Percentiles rank a stretch among this genome's conserved stretches.
phyloP scores from a whole-genome alignment of 2,329 filamentous ascomycete species.

The Penicillium psychrosexuale region DNA sequence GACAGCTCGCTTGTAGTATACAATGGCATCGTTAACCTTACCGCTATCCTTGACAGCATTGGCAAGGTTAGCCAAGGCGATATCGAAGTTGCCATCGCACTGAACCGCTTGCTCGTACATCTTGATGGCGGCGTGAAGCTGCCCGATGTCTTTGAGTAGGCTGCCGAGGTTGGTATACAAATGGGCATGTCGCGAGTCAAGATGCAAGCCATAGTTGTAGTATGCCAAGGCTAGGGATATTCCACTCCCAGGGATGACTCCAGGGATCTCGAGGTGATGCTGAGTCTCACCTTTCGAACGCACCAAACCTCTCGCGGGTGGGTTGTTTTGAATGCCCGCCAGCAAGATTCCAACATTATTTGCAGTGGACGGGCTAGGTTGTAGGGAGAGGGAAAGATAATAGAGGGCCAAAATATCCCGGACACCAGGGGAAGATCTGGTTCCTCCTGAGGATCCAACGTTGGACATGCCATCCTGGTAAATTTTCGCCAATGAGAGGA shows the following conservation, averaged over 20 bases:
- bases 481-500: constrained; percentile 93
- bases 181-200: constrained; percentile 89
- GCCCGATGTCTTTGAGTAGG: constrained; percentile 91
- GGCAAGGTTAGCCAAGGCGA: constrained; percentile 90
- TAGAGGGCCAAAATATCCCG: constrained; percentile 92
- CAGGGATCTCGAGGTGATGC: constrained; percentile 60
- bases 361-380: constrained; percentile 93
- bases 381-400: constrained; percentile 88
- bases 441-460: constrained; percentile 53
- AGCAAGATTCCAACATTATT: constrained; percentile 97
- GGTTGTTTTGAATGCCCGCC: constrained; percentile 81
- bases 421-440: constrained; percentile 69
- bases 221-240: constrained; percentile 85
- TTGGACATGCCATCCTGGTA: constrained; percentile 94
- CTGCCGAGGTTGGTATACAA: constrained; percentile 96
- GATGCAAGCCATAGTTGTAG: constrained; percentile 86
- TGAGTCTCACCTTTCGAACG: constrained; percentile 38
- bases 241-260: constrained; percentile 80
- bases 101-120: constrained; percentile 96
- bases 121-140: constrained; percentile 82
- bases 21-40: constrained; percentile 84
- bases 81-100: constrained; percentile 93
- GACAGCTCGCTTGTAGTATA: constrained; percentile 87
- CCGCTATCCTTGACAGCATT: constrained; percentile 98
- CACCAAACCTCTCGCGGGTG: constrained; percentile 40